These are phyloP conservation scores for Persicaria maculosa DNA, from an alignment of 148 eudicot genomes.

Conservation along the genomic window DNA sequence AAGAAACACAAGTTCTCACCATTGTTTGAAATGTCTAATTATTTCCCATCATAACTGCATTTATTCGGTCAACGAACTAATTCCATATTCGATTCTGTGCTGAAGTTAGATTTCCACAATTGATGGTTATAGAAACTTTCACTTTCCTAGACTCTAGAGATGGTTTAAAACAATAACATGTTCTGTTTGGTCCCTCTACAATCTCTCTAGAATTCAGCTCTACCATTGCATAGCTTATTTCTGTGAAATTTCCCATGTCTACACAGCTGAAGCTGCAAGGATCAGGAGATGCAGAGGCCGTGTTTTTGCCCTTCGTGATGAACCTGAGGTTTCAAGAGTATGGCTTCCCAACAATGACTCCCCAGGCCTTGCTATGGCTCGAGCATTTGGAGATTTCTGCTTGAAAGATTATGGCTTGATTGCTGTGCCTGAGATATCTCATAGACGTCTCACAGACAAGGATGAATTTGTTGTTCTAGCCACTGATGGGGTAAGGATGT, in stretches of 20 bases:
- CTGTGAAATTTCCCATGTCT: not conserved
- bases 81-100: not conserved
- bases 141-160: slow-evolving; percentile 5
- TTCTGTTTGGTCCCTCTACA: not conserved
- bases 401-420: slow-evolving; percentile 84
- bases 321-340: slow-evolving; percentile 85
- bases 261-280: slow-evolving; percentile 76
- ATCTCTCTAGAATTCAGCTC: not conserved
- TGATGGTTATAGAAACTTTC: not conserved
- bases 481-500: slow-evolving; percentile 66
- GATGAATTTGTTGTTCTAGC: slow-evolving; percentile 86
- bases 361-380: slow-evolving; percentile 96
- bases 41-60: not conserved
- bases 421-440: slow-evolving; percentile 72
- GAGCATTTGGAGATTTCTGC: slow-evolving; percentile 95
- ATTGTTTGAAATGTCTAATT: not conserved
- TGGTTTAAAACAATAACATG: not conserved
- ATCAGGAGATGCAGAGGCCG: slow-evolving; percentile 78
- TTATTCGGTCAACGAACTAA: not conserved
- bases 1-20: not conserved
- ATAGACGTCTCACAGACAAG: slow-evolving; percentile 54
- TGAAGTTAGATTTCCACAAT: not conserved
- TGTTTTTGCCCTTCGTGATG: slow-evolving; percentile 81
- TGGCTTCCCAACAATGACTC: slow-evolving; percentile 81
- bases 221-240: not conserved